Conservation (phyloP, 129 eudicot species). For the Tagetes patula region DNA sequence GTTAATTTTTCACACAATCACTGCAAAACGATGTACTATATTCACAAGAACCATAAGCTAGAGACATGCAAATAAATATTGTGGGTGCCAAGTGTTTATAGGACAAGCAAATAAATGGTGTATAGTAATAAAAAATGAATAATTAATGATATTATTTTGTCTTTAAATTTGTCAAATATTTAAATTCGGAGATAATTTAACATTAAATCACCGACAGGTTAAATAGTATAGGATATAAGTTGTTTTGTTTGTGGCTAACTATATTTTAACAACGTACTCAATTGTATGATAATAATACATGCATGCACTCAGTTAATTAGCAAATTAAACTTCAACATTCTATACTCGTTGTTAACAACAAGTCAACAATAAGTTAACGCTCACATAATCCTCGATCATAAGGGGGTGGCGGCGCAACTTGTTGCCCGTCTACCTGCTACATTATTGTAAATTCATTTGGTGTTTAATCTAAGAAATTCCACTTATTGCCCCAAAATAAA, state of each 20-base stretch:
- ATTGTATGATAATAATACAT: too few species aligned
- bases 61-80: constrained; percentile 34
- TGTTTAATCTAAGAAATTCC: too few species aligned
- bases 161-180: background rate
- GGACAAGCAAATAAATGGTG: constrained; percentile 29
- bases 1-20: constrained; percentile 8
- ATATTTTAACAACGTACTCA: too few species aligned
- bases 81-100: constrained; percentile 42
- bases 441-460: too few species aligned
- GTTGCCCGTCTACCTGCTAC: too few species aligned
- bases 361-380: too few species aligned
- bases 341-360: too few species aligned
- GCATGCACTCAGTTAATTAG: too few species aligned
- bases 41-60: constrained; percentile 31
- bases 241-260: background rate
- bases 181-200: background rate
- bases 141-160: background rate
- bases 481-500: too few species aligned
- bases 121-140: background rate
- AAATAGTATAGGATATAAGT: background rate
- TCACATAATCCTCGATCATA: too few species aligned
- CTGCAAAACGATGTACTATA: constrained; percentile 19
- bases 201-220: constrained; percentile 23
- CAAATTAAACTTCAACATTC: too few species aligned
- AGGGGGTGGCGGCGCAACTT: too few species aligned